These are phyloP conservation scores for Chaetoceros tenuissimus DNA, from an alignment of 108 stramenopile species.

Conservation along the genomic window DNA sequence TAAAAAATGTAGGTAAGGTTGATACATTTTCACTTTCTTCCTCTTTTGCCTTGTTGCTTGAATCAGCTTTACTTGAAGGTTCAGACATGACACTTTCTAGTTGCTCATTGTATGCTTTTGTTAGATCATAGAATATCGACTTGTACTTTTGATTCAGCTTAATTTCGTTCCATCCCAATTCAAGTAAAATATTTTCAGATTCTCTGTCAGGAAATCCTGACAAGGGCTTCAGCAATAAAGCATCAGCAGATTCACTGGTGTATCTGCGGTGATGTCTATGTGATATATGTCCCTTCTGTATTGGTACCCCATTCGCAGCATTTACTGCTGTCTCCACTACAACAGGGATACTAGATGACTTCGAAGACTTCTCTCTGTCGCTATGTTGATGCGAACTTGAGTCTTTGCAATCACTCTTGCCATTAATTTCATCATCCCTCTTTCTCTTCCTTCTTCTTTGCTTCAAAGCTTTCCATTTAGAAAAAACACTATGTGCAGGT, in stretches of 20 bases:
- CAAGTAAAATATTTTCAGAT: not conserved
- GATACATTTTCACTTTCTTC: not conserved
- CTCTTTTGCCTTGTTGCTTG: not conserved
- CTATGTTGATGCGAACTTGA: too few relatives aligned
- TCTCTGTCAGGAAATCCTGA: not conserved
- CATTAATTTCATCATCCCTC: constrained; percentile 1
- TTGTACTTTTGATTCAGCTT: not conserved
- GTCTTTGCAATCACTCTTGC: too few relatives aligned
- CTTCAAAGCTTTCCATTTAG: constrained; percentile 41
- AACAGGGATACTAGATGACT: not conserved
- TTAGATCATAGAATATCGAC: not conserved
- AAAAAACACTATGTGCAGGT: constrained; percentile 63
- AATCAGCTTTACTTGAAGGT: not conserved
- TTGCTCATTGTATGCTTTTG: not conserved
- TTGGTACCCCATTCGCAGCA: not conserved
- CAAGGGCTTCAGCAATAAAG: not conserved
- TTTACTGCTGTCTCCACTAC: not conserved
- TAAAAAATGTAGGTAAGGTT: not conserved
- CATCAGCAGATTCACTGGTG: not conserved
- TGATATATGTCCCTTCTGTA: too few relatives aligned
- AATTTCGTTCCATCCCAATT: constrained; percentile 2
- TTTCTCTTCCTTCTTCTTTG: constrained; percentile 16
- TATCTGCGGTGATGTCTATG: too few relatives aligned
- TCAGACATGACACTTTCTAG: not conserved
- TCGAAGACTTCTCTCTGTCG: too few relatives aligned